Percentiles rank a stretch among this genome's conserved stretches.
These are phyloP conservation scores for Jaenimonas drosophilae DNA, from an alignment of 208 protist species.

Conservation along the genomic window DNA sequence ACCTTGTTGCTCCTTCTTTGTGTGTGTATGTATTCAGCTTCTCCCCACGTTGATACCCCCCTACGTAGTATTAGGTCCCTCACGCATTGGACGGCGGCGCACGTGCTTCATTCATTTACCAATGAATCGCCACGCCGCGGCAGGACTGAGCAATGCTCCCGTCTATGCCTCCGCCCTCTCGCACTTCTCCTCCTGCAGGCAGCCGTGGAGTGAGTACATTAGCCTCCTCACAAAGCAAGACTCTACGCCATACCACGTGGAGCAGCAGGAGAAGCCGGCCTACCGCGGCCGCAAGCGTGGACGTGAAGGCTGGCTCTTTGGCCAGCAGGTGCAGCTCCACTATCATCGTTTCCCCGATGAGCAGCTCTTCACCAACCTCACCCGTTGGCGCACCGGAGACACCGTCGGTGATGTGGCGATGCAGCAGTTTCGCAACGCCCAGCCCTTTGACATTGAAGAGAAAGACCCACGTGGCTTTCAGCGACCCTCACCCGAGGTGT, in stretches of 20 bases:
- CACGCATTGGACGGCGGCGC: no score
- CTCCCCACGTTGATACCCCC: no score
- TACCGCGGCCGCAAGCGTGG: constrained; percentile 78
- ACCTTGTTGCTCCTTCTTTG: no score
- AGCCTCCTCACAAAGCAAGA: constrained; percentile 65
- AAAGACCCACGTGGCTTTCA: constrained; percentile 78
- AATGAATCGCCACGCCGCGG: neutral
- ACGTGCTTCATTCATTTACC: constrained; percentile 6
- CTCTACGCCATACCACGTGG: constrained; percentile 57
- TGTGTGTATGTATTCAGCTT: no score
- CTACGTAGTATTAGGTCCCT: no score
- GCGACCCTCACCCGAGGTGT: constrained; percentile 68
- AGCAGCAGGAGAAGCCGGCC: constrained; percentile 66
- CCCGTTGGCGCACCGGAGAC: constrained; percentile 76
- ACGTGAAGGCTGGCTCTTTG: constrained; percentile 81
- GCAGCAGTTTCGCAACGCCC: constrained; percentile 86
- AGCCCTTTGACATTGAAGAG: constrained; percentile 80
- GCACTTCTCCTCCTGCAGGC: constrained; percentile 72
- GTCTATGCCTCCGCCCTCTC: constrained; percentile 62
- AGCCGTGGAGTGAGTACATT: constrained; percentile 83
- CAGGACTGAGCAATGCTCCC: constrained; percentile 18
- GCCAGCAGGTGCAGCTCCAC: constrained; percentile 84
- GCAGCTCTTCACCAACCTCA: constrained; percentile 77
- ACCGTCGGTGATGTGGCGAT: constrained; percentile 79
- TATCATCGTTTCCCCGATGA: constrained; percentile 86